phyloP scores from a whole-genome alignment of 352 stramenopile genomes.

The Phytophthora cactorum region DNA sequence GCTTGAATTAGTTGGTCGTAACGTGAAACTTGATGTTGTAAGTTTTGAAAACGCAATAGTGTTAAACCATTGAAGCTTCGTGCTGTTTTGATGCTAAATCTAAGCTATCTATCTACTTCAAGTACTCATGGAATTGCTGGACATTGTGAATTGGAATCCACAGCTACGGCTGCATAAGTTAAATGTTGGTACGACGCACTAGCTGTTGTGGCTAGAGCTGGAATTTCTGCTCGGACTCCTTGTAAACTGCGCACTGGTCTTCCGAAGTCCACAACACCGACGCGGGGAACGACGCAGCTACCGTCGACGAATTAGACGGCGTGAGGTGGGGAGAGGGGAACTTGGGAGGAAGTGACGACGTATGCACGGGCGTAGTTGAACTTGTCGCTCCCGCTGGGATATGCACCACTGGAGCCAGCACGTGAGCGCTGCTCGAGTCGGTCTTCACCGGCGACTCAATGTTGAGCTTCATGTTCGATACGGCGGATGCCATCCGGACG shows the following conservation, averaged over 20 bases:
- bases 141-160: neutral
- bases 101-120: too few species aligned
- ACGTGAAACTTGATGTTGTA: slow-evolving; percentile 24
- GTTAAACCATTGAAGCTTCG: too few species aligned
- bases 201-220: slow-evolving; percentile 16
- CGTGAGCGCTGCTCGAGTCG: slow-evolving; percentile 1
- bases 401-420: slow-evolving; percentile 32
- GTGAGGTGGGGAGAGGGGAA: slow-evolving; percentile 52
- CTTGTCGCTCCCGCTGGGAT: slow-evolving; percentile 11
- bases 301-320: slow-evolving; percentile 44
- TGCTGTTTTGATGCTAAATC: too few species aligned
- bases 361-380: slow-evolving; percentile 42
- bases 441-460: slow-evolving; percentile 33
- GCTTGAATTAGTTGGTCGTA: slow-evolving; percentile 1
- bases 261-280: slow-evolving; percentile 38
- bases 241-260: neutral
- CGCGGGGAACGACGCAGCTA: slow-evolving; percentile 49
- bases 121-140: neutral
- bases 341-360: slow-evolving; percentile 26
- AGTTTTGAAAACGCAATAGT: neutral
- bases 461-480: slow-evolving; percentile 67
- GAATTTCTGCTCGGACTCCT: slow-evolving; percentile 12
- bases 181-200: slow-evolving; percentile 11
- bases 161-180: slow-evolving; percentile 33
- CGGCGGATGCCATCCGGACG: slow-evolving; percentile 50